These are phyloP conservation scores for Dryas octopetala DNA, from an alignment of 306 rosid genomes.

Conservation along the genomic window DNA sequence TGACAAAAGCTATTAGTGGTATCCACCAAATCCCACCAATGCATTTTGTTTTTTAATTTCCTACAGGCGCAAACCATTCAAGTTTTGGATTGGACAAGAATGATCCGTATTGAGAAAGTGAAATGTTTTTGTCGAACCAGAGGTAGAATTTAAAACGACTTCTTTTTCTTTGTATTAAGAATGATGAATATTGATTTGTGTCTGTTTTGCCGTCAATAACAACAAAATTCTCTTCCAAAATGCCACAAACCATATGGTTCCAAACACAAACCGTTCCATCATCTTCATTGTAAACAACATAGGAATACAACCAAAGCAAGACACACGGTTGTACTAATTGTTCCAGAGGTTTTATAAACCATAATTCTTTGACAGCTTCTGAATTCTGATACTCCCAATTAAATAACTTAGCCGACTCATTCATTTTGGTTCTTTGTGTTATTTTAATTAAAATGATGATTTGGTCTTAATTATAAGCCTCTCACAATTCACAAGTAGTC, in stretches of 20 bases:
- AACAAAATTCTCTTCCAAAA: conserved; percentile 5
- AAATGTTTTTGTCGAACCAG: neutral
- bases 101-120: neutral
- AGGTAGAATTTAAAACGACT: neutral
- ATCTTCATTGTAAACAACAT: conserved; percentile 1
- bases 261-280: conserved; percentile 11
- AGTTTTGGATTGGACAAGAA: neutral
- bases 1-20: conserved; percentile 1
- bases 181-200: neutral
- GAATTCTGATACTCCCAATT: neutral
- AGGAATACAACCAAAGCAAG: neutral
- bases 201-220: conserved; percentile 8
- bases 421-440: neutral
- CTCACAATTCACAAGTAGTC: no score
- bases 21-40: conserved; percentile 4
- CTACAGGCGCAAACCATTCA: no score
- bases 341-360: conserved; percentile 10
- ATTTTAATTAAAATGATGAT: conserved; percentile 2
- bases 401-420: conserved; percentile 20
- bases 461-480: no score
- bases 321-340: neutral
- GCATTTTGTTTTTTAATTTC: neutral
- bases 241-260: conserved; percentile 10
- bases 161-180: neutral
- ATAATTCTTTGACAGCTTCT: neutral